A percentile compares a stretch with the other conserved stretches of the same genome.
phyloP scores from a whole-genome alignment of 306 rosid species.

The Datisca glomerata region DNA sequence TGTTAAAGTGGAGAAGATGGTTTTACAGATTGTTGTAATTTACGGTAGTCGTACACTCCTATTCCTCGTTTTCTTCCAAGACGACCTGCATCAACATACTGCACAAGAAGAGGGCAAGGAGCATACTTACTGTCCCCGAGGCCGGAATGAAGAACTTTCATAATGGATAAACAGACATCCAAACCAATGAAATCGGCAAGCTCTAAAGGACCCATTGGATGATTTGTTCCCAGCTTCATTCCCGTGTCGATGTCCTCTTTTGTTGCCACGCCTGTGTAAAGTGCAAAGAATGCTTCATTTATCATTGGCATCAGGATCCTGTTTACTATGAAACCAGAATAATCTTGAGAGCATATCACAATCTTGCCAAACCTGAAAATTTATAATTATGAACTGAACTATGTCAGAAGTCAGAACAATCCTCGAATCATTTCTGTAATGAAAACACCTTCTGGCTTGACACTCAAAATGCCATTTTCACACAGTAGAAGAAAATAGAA shows the following conservation, averaged over 20 bases:
- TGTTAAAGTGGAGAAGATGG: slow-evolving; percentile 47
- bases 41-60: slow-evolving; percentile 64
- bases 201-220: slow-evolving; percentile 95
- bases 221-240: slow-evolving; percentile 90
- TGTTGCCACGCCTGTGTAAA: slow-evolving; percentile 65
- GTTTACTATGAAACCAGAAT: slow-evolving; percentile 77
- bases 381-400: no score
- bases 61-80: slow-evolving; percentile 77
- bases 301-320: slow-evolving; percentile 88
- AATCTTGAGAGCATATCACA: slow-evolving; percentile 55
- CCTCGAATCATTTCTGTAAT: no score
- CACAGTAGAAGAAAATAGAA: slow-evolving; percentile 8
- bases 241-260: slow-evolving; percentile 85
- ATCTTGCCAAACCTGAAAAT: slow-evolving; percentile 38
- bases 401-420: no score
- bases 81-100: slow-evolving; percentile 72
- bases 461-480: not conserved
- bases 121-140: slow-evolving; percentile 74
- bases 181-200: slow-evolving; percentile 95
- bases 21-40: slow-evolving; percentile 14
- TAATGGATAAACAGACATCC: slow-evolving; percentile 83
- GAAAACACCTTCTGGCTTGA: no score
- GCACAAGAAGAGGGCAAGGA: slow-evolving; percentile 89
- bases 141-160: slow-evolving; percentile 84
- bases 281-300: slow-evolving; percentile 74